Conservation (phyloP, 2,329 filamentous ascomycete genomes). For the Epichloe sylvatica region DNA sequence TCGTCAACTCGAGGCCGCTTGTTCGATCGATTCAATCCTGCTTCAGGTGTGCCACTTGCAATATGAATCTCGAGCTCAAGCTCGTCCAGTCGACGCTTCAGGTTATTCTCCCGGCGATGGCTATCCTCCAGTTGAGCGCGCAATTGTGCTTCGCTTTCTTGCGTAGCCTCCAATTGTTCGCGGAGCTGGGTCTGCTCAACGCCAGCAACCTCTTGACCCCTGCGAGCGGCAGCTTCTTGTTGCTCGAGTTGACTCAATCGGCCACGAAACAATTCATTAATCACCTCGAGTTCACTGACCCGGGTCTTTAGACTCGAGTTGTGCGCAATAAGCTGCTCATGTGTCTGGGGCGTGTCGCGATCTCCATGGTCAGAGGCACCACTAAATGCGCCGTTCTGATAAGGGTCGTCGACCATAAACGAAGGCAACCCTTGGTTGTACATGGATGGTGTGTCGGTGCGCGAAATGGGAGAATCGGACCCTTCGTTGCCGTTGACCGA, state of each 20-base stretch:
- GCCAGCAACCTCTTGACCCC: conserved; percentile 42
- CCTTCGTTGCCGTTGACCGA: conserved; percentile 60
- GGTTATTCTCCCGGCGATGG: conserved; percentile 62
- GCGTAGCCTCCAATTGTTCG: conserved; percentile 36
- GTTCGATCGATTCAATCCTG: conserved; percentile 5
- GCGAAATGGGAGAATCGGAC: conserved; percentile 64
- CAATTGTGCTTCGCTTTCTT: conserved; percentile 30
- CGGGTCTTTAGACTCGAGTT: conserved; percentile 88
- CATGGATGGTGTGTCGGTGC: conserved; percentile 63
- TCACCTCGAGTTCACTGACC: conserved; percentile 87
- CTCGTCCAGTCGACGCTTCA: conserved; percentile 73
- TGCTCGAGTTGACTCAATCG: conserved; percentile 67
- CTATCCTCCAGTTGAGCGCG: conserved; percentile 59
- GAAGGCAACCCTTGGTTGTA: conserved; percentile 62
- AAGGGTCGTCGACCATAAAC: conserved; percentile 63
- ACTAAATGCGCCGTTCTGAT: conserved; percentile 36
- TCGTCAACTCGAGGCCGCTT: conserved; percentile 8
- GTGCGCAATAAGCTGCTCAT: conserved; percentile 64
- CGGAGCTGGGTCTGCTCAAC: conserved; percentile 44
- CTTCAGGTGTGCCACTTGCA: conserved; percentile 9
- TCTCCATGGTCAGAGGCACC: conserved; percentile 32
- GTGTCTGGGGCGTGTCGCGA: conserved; percentile 60
- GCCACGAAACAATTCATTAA: conserved; percentile 70
- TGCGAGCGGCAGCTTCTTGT: conserved; percentile 54
- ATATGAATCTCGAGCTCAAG: conserved; percentile 47